Conservation (phyloP, 331 rosid genomes). For the Telfairia occidentalis region DNA sequence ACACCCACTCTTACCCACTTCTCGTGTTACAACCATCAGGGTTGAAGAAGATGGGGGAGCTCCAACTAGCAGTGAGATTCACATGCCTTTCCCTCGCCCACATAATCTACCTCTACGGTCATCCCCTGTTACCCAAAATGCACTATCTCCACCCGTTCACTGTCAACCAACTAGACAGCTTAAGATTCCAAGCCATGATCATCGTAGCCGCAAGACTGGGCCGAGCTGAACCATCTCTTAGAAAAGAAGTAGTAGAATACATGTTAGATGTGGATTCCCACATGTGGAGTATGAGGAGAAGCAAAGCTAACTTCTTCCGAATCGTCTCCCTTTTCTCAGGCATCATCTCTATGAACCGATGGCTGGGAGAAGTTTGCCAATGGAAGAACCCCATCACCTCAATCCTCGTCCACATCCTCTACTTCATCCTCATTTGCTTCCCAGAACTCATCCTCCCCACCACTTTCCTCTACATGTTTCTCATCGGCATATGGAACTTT, state of each 20-base stretch:
- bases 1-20: constrained; percentile 45
- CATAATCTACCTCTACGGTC: constrained; percentile 45
- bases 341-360: constrained; percentile 28
- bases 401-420: constrained; percentile 38
- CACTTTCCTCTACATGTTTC: constrained; percentile 40
- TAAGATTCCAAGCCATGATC: constrained; percentile 44
- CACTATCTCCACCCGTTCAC: constrained; percentile 50
- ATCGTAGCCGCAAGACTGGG: constrained; percentile 46
- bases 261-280: constrained; percentile 59
- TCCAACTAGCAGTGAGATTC: constrained; percentile 41
- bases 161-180: constrained; percentile 42
- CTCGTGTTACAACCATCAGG: constrained; percentile 37
- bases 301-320: constrained; percentile 49
- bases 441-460: constrained; percentile 48
- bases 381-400: constrained; percentile 46
- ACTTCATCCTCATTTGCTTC: constrained; percentile 35
- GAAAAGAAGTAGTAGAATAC: constrained; percentile 53
- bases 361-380: constrained; percentile 39
- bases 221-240: constrained; percentile 39
- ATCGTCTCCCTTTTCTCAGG: constrained; percentile 38
- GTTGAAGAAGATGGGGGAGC: constrained; percentile 51
- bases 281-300: constrained; percentile 60
- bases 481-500: constrained; percentile 48
- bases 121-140: constrained; percentile 52
- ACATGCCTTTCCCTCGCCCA: constrained; percentile 41